A percentile compares a stretch with the other conserved stretches of the same genome.
Evolutionary conservation across 140 eudicot species (phyloP).

Genomic region (Anethum foeniculum): DNA sequence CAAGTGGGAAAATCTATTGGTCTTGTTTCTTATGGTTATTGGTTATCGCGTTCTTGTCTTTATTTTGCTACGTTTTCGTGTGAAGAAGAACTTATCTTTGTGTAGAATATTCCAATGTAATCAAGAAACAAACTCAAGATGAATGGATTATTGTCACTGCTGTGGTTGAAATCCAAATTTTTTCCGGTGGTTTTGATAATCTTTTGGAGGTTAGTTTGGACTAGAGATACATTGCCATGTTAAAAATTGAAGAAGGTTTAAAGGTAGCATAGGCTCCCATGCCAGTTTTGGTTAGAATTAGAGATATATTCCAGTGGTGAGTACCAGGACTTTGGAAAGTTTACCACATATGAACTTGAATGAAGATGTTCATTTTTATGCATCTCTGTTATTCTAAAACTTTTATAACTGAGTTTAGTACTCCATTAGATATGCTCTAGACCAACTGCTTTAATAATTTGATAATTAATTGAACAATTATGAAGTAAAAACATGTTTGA

Average conservation of each 20-base stretch:
- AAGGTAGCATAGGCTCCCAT: not conserved
- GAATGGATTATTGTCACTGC: conserved; percentile 16
- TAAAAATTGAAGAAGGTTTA: not conserved
- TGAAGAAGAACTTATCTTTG: conserved; percentile 32
- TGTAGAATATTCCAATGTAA: conserved; percentile 45
- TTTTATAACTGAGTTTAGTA: not conserved
- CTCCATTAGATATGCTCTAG: not conserved
- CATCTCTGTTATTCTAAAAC: not conserved
- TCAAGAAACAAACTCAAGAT: conserved; percentile 33
- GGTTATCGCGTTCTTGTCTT: conserved; percentile 65
- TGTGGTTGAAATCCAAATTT: conserved; percentile 1
- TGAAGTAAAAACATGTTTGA: not conserved
- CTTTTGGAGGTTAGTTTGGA: not conserved
- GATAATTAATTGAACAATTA: not conserved
- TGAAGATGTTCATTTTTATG: not conserved
- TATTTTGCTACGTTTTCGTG: conserved; percentile 50
- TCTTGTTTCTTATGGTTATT: conserved; percentile 67
- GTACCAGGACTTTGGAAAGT: not conserved
- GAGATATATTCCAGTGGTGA: not conserved
- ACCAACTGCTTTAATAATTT: not conserved
- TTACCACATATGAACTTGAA: not conserved
- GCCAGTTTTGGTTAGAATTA: not conserved
- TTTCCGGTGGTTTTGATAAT: not conserved
- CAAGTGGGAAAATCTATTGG: conserved; percentile 63
- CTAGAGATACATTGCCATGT: not conserved